Conservation (phyloP, 768 basidiomycete genomes). For the Erythrobasidium yunnanense region DNA sequence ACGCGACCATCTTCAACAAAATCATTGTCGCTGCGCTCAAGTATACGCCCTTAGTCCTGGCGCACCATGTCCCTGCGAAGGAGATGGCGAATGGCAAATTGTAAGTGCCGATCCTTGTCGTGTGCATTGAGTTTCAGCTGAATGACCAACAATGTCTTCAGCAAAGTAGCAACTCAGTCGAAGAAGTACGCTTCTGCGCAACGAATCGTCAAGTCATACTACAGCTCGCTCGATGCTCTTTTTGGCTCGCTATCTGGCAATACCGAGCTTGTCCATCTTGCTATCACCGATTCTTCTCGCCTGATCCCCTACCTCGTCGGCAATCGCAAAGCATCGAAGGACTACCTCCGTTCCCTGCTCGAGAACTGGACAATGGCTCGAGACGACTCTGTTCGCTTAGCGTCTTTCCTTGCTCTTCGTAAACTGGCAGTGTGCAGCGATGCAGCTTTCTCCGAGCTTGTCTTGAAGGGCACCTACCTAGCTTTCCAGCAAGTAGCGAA, state of each 20-base stretch:
- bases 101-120: too few relatives aligned
- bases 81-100: conserved; percentile 69
- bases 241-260: conserved; percentile 58
- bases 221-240: conserved; percentile 71
- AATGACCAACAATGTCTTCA: too few relatives aligned
- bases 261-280: conserved; percentile 48
- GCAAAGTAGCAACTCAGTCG: conserved; percentile 73
- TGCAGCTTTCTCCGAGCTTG: conserved; percentile 66
- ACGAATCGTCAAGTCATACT: conserved; percentile 77
- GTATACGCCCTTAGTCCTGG: conserved; percentile 80
- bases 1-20: conserved; percentile 78
- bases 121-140: too few relatives aligned
- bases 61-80: conserved; percentile 80
- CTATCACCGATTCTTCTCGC: conserved; percentile 73
- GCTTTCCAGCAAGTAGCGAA: conserved; percentile 73
- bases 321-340: conserved; percentile 71
- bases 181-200: conserved; percentile 71
- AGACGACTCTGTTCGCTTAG: conserved; percentile 68
- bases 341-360: conserved; percentile 74
- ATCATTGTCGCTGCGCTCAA: conserved; percentile 71
- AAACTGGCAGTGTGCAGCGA: conserved; percentile 67
- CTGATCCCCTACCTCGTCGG: conserved; percentile 76
- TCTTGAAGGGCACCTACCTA: conserved; percentile 84
- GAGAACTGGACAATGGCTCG: conserved; percentile 66
- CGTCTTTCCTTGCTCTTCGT: conserved; percentile 73